phyloP scores from a whole-genome alignment of 208 protist species.

The Porcisia hertigi region DNA sequence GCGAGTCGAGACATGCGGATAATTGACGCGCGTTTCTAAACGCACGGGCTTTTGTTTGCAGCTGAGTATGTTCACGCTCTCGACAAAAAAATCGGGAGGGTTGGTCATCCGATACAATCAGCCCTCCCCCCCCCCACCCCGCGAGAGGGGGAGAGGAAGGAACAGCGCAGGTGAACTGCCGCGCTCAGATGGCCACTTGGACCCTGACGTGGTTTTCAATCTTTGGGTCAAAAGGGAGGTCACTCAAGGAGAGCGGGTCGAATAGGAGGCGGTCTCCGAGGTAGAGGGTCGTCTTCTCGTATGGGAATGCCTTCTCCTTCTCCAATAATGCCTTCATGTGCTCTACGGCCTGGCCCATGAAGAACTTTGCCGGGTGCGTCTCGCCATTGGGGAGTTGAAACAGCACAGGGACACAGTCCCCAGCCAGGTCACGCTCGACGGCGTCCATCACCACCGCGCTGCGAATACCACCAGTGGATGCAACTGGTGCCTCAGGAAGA shows the following conservation, averaged over 20 bases:
- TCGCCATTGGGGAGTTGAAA: slow-evolving; percentile 53
- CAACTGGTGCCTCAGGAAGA: background rate
- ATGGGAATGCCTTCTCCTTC: slow-evolving; percentile 57
- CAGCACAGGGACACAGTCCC: slow-evolving; percentile 41
- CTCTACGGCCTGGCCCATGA: slow-evolving; percentile 83
- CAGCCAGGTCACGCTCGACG: slow-evolving; percentile 71
- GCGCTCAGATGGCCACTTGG: slow-evolving; percentile 25
- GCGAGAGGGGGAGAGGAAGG: background rate
- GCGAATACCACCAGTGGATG: slow-evolving; percentile 5
- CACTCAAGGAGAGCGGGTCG: slow-evolving; percentile 83
- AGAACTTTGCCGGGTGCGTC: slow-evolving; percentile 40
- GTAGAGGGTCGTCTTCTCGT: slow-evolving; percentile 69
- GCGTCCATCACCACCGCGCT: slow-evolving; percentile 44
- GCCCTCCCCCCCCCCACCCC: no score
- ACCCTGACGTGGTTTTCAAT: slow-evolving; percentile 60
- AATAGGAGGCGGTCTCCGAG: slow-evolving; percentile 60
- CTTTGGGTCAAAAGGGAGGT: slow-evolving; percentile 65
- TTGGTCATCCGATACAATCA: background rate
- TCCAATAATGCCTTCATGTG: slow-evolving; percentile 77
- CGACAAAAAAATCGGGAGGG: background rate
- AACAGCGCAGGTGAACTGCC: background rate
- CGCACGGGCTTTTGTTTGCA: background rate
- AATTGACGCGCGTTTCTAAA: background rate
- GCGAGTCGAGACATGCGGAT: background rate
- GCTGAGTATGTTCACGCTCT: background rate